Conservation (phyloP, 2,329 filamentous ascomycete species). For the Verticillium isaacii region DNA sequence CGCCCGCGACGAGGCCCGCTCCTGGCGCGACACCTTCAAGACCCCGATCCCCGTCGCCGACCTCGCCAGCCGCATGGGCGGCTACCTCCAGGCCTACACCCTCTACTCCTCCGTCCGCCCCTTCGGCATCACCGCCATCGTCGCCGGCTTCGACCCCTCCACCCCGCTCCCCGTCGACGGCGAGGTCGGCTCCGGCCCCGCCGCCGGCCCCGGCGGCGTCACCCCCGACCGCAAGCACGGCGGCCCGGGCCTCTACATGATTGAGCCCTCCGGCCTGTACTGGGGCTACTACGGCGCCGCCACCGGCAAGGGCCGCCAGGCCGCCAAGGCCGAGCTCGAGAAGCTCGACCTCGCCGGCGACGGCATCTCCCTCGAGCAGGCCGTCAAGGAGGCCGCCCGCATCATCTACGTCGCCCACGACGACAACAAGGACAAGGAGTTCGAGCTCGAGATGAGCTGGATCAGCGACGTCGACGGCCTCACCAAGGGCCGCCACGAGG, state of each 20-base stretch:
- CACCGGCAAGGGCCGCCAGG: slow-evolving; percentile 93
- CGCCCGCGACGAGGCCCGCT: slow-evolving; percentile 86
- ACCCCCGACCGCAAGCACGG: slow-evolving; percentile 69
- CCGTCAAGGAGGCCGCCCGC: slow-evolving; percentile 90
- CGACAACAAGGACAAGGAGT: slow-evolving; percentile 99
- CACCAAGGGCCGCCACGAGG: slow-evolving; percentile 87
- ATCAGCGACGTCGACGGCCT: slow-evolving; percentile 80
- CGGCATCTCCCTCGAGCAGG: slow-evolving; percentile 74
- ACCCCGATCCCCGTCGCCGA: slow-evolving; percentile 84
- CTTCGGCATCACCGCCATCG: slow-evolving; percentile 92
- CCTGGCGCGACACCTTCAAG: slow-evolving; percentile 93
- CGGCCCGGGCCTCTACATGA: slow-evolving; percentile 96
- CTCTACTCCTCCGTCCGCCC: slow-evolving; percentile 95
- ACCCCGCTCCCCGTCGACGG: slow-evolving; percentile 81
- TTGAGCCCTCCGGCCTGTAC: slow-evolving; percentile 93
- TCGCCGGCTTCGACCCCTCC: slow-evolving; percentile 91
- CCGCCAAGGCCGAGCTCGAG: slow-evolving; percentile 96
- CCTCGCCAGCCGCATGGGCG: slow-evolving; percentile 87
- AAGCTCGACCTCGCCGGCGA: slow-evolving; percentile 84
- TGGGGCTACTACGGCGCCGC: slow-evolving; percentile 99
- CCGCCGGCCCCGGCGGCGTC: slow-evolving; percentile 79
- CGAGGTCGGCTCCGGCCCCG: slow-evolving; percentile 79
- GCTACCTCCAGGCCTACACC: slow-evolving; percentile 95
- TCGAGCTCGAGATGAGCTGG: slow-evolving; percentile 99
- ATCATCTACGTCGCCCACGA: slow-evolving; percentile 98